phyloP scores from a whole-genome alignment of 2,329 filamentous ascomycete species.

The Neonectria neomacrospora region DNA sequence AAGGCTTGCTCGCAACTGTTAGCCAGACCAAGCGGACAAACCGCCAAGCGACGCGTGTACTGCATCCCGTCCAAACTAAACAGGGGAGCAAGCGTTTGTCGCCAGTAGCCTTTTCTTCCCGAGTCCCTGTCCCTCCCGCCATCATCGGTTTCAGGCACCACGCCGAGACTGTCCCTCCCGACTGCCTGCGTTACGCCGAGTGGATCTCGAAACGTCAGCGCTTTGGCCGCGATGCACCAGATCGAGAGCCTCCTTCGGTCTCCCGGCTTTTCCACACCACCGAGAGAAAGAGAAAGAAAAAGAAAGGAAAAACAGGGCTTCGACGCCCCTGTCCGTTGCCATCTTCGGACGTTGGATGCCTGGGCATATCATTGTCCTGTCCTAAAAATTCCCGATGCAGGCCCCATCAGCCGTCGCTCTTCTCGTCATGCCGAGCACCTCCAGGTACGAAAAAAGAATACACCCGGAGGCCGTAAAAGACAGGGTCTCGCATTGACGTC shows the following conservation, averaged over 20 bases:
- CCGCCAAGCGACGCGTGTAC: slow-evolving; percentile 30
- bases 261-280: slow-evolving; percentile 1
- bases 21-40: slow-evolving; percentile 20
- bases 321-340: neutral
- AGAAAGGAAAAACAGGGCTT: neutral
- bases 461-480: neutral
- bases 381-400: neutral
- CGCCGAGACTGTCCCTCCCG: neutral
- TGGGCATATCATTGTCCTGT: slow-evolving; percentile 1
- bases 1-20: neutral
- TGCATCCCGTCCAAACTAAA: neutral
- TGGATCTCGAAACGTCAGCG: slow-evolving; percentile 26
- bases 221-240: slow-evolving; percentile 8
- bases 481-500: neutral
- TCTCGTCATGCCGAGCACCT: neutral
- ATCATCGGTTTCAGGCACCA: slow-evolving; percentile 18
- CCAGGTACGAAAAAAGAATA: neutral
- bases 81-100: slow-evolving; percentile 2
- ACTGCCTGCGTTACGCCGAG: slow-evolving; percentile 8
- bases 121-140: neutral
- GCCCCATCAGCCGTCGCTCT: neutral
- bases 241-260: neutral
- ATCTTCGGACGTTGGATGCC: neutral
- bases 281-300: neutral
- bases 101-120: neutral